A percentile compares a stretch with the other conserved stretches of the same genome.
Evolutionary conservation across 2,329 filamentous ascomycete genomes (phyloP).

Genomic region (Colletotrichum lini): DNA sequence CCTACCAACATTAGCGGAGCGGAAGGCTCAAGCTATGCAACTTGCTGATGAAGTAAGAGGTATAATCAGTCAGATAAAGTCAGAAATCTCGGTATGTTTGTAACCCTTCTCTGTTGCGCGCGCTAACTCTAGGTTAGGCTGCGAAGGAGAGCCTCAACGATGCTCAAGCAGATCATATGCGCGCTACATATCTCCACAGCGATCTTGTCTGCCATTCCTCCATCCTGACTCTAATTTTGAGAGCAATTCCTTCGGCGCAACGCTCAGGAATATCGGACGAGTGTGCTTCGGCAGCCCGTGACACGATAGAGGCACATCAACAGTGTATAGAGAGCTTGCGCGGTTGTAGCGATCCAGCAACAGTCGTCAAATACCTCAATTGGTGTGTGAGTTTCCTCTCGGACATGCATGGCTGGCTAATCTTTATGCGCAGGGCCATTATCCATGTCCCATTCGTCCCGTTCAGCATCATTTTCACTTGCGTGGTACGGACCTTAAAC

Average conservation of each 20-base stretch:
- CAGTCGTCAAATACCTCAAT: background rate
- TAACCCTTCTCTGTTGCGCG: background rate
- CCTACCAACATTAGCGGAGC: background rate
- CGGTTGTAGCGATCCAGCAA: constrained; percentile 40
- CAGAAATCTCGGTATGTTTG: background rate
- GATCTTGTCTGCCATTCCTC: constrained; percentile 54
- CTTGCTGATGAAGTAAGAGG: background rate
- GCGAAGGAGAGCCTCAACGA: constrained; percentile 5
- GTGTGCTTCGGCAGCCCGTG: constrained; percentile 51
- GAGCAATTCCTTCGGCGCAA: constrained; percentile 43
- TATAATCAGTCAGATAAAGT: background rate
- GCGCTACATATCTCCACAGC: constrained; percentile 49
- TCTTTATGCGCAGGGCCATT: constrained; percentile 49
- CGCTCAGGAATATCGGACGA: constrained; percentile 45
- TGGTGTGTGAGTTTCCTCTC: background rate
- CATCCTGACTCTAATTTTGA: constrained; percentile 52
- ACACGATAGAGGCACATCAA: constrained; percentile 53
- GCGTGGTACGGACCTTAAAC: constrained; percentile 48
- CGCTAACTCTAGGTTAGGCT: background rate
- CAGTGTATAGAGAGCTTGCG: constrained; percentile 49
- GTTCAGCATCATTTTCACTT: constrained; percentile 55
- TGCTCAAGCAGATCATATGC: constrained; percentile 46
- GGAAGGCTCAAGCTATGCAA: background rate
- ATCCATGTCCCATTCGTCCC: constrained; percentile 55
- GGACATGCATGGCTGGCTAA: background rate